These are phyloP conservation scores for Erysimum cheiri DNA, from an alignment of 441 rosid species.

Conservation along the genomic window DNA sequence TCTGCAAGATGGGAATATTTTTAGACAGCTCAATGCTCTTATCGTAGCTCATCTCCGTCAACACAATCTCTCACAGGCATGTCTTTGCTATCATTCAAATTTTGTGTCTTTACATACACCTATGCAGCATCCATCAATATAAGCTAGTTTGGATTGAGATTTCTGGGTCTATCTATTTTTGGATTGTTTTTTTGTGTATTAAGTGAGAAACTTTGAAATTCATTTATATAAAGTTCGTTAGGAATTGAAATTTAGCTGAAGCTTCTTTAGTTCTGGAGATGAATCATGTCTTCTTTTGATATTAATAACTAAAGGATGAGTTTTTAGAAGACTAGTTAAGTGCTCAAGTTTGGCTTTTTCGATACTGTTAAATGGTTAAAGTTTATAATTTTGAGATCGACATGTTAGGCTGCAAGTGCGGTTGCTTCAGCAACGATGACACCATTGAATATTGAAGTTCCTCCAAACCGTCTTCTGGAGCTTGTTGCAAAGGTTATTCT, in stretches of 20 bases:
- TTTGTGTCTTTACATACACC: background rate
- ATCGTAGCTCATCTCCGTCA: constrained; percentile 88
- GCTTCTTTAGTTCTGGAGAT: background rate
- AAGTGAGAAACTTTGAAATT: constrained; percentile 11
- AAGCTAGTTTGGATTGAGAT: background rate
- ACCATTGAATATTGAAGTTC: constrained; percentile 69
- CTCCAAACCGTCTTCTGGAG: constrained; percentile 80
- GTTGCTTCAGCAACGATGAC: constrained; percentile 91
- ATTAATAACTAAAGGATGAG: background rate
- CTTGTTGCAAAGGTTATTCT: constrained; percentile 76
- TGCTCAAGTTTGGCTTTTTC: constrained; percentile 19
- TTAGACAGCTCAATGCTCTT: constrained; percentile 69
- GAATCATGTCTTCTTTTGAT: background rate
- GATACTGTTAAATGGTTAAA: background rate
- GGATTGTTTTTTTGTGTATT: background rate
- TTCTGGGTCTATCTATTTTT: constrained; percentile 5
- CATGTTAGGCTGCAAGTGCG: constrained; percentile 69
- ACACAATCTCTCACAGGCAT: constrained; percentile 71
- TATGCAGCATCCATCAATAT: background rate
- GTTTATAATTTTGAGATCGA: constrained; percentile 27
- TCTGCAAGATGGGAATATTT: constrained; percentile 74
- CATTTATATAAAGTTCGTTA: background rate
- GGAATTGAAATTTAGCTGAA: constrained; percentile 18
- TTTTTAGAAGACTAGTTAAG: constrained; percentile 7
- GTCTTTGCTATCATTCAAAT: constrained; percentile 3